A percentile compares a stretch with the other conserved stretches of the same genome.
phyloP scores from a whole-genome alignment of 2,329 filamentous ascomycete genomes.

The Botrytis hyacinthi region DNA sequence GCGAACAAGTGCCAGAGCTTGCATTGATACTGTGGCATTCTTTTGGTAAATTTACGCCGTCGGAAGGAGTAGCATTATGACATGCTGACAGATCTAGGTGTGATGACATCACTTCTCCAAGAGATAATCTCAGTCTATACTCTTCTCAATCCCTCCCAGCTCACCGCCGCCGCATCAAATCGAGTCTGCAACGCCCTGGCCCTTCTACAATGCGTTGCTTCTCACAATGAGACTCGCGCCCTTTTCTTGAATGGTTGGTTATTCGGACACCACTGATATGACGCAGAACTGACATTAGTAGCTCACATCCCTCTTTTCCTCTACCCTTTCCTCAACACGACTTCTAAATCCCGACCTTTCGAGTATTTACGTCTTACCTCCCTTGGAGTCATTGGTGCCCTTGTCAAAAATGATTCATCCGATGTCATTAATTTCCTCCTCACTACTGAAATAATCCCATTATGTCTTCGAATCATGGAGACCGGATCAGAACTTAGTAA shows the following conservation, averaged over 20 bases:
- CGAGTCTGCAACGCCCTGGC: constrained; percentile 96
- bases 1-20: constrained; percentile 94
- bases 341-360: constrained; percentile 94
- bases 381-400: constrained; percentile 90
- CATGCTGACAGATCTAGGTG: constrained; percentile 55
- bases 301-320: constrained; percentile 97
- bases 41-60: constrained; percentile 65
- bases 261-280: background rate
- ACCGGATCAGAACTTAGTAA: constrained; percentile 97
- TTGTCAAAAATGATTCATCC: constrained; percentile 98
- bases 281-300: constrained; percentile 43
- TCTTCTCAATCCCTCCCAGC: constrained; percentile 90
- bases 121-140: constrained; percentile 99
- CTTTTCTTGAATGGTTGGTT: constrained; percentile 84
- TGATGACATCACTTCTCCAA: constrained; percentile 96
- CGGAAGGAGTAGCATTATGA: background rate
- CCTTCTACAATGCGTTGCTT: constrained; percentile 93
- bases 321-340: constrained; percentile 98
- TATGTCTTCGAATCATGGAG: constrained; percentile 98
- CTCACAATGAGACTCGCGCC: constrained; percentile 91
- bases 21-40: constrained; percentile 98
- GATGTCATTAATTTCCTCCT: constrained; percentile 99
- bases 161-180: constrained; percentile 96
- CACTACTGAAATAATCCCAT: constrained; percentile 96
- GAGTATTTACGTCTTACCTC: constrained; percentile 96